Conservation (phyloP, 2,329 filamentous ascomycete species). For the Furcasterigmium furcatum region DNA sequence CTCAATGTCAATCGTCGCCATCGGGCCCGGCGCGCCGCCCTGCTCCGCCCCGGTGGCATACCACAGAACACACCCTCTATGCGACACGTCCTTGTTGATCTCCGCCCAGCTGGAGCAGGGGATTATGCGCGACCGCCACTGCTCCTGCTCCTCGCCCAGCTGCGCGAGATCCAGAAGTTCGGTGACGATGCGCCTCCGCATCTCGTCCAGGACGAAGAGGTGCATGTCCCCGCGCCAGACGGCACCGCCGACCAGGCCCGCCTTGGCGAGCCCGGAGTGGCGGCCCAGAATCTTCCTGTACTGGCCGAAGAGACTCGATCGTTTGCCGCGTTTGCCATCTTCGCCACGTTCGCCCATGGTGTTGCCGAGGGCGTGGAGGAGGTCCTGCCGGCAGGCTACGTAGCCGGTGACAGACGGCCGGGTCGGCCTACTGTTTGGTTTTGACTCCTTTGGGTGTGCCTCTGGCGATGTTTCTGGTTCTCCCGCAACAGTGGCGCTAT, state of each 20-base stretch:
- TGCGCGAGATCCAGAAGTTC: slow-evolving; percentile 37
- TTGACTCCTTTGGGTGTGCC: too few relatives aligned
- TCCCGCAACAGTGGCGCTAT: too few relatives aligned
- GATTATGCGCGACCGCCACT: slow-evolving; percentile 25
- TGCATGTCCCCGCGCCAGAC: slow-evolving; percentile 52
- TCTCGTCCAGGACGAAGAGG: slow-evolving; percentile 42
- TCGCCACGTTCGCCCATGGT: too few relatives aligned
- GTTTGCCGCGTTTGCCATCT: too few relatives aligned
- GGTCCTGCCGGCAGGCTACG: slow-evolving; percentile 2
- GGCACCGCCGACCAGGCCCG: too few relatives aligned
- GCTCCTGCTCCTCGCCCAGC: slow-evolving; percentile 17
- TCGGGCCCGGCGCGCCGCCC: background rate
- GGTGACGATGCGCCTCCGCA: slow-evolving; percentile 44
- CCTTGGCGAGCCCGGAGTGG: too few relatives aligned
- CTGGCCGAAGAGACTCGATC: too few relatives aligned
- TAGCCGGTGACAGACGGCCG: slow-evolving; percentile 6
- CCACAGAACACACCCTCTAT: slow-evolving; percentile 46
- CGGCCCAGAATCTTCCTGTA: too few relatives aligned
- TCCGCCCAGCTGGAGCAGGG: slow-evolving; percentile 41
- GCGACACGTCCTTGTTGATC: slow-evolving; percentile 27
- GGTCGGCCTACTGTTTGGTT: too few relatives aligned
- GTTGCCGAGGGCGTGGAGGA: slow-evolving; percentile 1
- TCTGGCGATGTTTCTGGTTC: too few relatives aligned
- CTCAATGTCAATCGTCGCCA: slow-evolving; percentile 29
- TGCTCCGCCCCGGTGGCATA: background rate